Conservation (phyloP, 352 stramenopile genomes). For the Pythium periplocum region DNA sequence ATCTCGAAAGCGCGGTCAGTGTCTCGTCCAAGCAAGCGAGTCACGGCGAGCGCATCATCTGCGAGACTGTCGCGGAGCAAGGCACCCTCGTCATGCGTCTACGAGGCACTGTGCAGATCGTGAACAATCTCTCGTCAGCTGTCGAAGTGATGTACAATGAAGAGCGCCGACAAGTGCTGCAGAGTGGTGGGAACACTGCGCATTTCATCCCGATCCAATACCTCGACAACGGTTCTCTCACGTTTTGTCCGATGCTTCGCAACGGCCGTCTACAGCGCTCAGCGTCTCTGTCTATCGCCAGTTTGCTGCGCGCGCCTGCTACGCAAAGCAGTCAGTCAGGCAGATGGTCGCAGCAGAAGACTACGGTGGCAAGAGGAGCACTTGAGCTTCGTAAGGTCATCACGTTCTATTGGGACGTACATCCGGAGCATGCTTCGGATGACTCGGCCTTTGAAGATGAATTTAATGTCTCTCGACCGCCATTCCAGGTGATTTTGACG, state of each 20-base stretch:
- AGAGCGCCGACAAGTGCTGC: slow-evolving; percentile 43
- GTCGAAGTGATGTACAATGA: slow-evolving; percentile 80
- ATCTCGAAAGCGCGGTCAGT: slow-evolving; percentile 51
- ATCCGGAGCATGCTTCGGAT: slow-evolving; percentile 23
- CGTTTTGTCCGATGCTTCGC: slow-evolving; percentile 57
- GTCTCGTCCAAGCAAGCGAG: slow-evolving; percentile 54
- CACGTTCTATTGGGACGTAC: slow-evolving; percentile 75
- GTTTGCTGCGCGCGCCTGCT: slow-evolving; percentile 33
- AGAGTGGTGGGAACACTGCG: slow-evolving; percentile 32
- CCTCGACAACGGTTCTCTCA: slow-evolving; percentile 59
- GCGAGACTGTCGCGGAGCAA: slow-evolving; percentile 81
- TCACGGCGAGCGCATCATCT: slow-evolving; percentile 79
- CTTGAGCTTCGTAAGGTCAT: slow-evolving; percentile 57
- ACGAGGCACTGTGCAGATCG: slow-evolving; percentile 72
- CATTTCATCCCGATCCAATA: slow-evolving; percentile 83
- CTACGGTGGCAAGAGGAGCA: slow-evolving; percentile 27
- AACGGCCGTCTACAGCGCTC: slow-evolving; percentile 61
- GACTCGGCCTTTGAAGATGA: slow-evolving; percentile 3
- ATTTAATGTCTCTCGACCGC: slow-evolving; percentile 48
- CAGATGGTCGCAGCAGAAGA: slow-evolving; percentile 8
- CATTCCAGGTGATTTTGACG: slow-evolving; percentile 75
- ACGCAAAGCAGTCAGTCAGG: too few relatives aligned
- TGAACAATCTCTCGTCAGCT: slow-evolving; percentile 64
- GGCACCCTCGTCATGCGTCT: slow-evolving; percentile 76
- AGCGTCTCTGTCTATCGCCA: slow-evolving; percentile 46